Evolutionary conservation across 352 stramenopile species (phyloP).

Genomic region (Globisporangium viniferum): DNA sequence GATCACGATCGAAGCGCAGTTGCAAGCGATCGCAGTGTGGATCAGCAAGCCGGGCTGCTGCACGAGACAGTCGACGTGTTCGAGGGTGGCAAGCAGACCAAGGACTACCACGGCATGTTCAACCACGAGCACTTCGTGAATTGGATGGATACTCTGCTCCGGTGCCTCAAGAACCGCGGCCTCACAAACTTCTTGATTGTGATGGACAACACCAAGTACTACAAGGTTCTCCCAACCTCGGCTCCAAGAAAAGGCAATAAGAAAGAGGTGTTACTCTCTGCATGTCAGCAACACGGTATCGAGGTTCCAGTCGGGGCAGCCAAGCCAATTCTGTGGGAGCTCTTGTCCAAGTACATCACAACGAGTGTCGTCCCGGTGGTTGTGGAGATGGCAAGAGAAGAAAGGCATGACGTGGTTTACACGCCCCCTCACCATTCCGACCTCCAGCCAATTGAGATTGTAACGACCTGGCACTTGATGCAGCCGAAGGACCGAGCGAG

Average conservation of each 20-base stretch:
- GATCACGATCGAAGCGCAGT: too few relatives aligned
- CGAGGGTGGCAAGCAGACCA: slow-evolving; percentile 21
- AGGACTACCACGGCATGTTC: slow-evolving; percentile 30
- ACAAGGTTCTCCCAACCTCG: background rate
- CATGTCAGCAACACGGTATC: too few relatives aligned
- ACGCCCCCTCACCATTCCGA: slow-evolving; percentile 24
- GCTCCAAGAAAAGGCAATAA: slow-evolving; percentile 10
- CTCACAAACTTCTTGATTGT: slow-evolving; percentile 8
- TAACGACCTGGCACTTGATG: too few relatives aligned
- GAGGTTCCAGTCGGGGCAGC: too few relatives aligned
- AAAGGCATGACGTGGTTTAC: slow-evolving; percentile 15
- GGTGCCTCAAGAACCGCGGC: background rate
- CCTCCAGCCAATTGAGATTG: slow-evolving; percentile 24
- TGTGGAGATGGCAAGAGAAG: slow-evolving; percentile 7
- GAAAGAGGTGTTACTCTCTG: background rate
- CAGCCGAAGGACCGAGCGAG: too few relatives aligned
- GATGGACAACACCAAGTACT: background rate
- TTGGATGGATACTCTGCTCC: slow-evolving; percentile 13
- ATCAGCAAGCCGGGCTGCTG: too few relatives aligned
- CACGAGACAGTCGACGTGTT: slow-evolving; percentile 39
- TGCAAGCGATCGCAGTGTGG: too few relatives aligned
- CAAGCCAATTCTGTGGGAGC: background rate
- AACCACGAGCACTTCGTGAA: slow-evolving; percentile 13
- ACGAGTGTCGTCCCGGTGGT: slow-evolving; percentile 9
- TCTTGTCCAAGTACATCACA: slow-evolving; percentile 1